A percentile compares a stretch with the other conserved stretches of the same genome.
phyloP scores from a whole-genome alignment of 1,139 yeast species.

The Debaryomyces sp. region DNA sequence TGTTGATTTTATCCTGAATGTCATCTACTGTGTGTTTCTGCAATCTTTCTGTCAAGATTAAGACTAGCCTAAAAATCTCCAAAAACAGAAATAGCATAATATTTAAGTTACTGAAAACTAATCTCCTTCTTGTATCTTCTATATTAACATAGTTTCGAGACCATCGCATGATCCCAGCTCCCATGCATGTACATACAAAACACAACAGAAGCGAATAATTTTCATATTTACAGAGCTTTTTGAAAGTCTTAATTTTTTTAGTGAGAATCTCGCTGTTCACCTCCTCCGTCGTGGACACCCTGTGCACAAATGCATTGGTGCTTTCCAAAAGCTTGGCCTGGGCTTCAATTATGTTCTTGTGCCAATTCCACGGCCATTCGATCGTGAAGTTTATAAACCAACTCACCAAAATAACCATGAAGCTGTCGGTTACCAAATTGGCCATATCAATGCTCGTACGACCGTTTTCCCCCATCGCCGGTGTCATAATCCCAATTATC shows the following conservation, averaged over 20 bases:
- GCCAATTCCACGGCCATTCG: constrained; percentile 45
- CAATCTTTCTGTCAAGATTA: constrained; percentile 12
- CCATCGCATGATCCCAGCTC: constrained; percentile 28
- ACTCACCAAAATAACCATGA: constrained; percentile 30
- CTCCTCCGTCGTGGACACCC: constrained; percentile 3
- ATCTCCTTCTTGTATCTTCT: constrained; percentile 29
- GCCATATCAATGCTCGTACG: constrained; percentile 12
- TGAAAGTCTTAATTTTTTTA: constrained; percentile 15
- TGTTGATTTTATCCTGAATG: constrained; percentile 2
- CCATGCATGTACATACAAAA: constrained; percentile 25
- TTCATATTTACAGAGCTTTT: constrained; percentile 24
- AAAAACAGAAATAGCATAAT: constrained; percentile 32
- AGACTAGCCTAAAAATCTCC: constrained; percentile 27
- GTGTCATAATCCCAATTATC: constrained; percentile 11
- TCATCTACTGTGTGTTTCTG: constrained; percentile 9
- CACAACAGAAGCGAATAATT: constrained; percentile 26
- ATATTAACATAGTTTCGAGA: constrained; percentile 29
- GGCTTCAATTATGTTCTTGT: constrained; percentile 23
- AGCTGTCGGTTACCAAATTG: constrained; percentile 29
- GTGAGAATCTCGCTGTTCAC: constrained; percentile 5
- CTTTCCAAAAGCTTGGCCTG: constrained; percentile 22
- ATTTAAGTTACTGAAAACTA: constrained; percentile 37
- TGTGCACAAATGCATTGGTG: constrained; percentile 13
- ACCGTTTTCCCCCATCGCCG: constrained; percentile 3
- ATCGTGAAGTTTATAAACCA: constrained; percentile 30